phyloP scores from a whole-genome alignment of 2,329 filamentous ascomycete species.

The Cytospora piceicola region DNA sequence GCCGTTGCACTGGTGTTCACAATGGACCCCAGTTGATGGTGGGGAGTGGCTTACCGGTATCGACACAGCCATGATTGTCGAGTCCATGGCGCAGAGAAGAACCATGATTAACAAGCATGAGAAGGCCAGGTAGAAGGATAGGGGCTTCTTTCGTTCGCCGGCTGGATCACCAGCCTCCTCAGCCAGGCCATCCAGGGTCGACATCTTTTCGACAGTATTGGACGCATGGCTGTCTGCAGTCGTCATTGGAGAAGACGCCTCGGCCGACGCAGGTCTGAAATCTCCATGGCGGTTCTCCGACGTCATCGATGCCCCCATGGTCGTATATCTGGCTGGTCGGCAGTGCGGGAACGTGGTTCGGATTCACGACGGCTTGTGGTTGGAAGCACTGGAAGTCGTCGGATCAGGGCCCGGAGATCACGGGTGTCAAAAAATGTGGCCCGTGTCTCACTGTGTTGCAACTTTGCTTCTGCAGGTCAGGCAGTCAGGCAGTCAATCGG shows the following conservation, averaged over 20 bases:
- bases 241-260: too few relatives aligned
- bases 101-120: constrained; percentile 18
- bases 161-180: neutral
- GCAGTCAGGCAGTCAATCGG: too few relatives aligned
- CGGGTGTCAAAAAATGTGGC: too few relatives aligned
- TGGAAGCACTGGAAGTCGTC: neutral
- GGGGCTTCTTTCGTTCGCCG: constrained; percentile 7
- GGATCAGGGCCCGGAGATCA: too few relatives aligned
- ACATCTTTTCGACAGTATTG: neutral
- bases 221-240: neutral
- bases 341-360: too few relatives aligned
- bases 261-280: neutral
- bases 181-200: neutral
- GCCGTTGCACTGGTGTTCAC: neutral
- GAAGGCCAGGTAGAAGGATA: constrained; percentile 12
- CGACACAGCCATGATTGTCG: constrained; percentile 21
- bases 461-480: too few relatives aligned
- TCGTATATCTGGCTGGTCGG: too few relatives aligned
- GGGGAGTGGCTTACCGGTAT: constrained; percentile 6
- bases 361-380: neutral
- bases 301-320: neutral
- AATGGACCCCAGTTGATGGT: too few relatives aligned
- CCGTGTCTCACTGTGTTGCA: too few relatives aligned
- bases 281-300: neutral
- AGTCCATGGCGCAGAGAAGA: constrained; percentile 17